Evolutionary conservation across 2,329 filamentous ascomycete species (phyloP).

Genomic region (Fusarium stilboides): DNA sequence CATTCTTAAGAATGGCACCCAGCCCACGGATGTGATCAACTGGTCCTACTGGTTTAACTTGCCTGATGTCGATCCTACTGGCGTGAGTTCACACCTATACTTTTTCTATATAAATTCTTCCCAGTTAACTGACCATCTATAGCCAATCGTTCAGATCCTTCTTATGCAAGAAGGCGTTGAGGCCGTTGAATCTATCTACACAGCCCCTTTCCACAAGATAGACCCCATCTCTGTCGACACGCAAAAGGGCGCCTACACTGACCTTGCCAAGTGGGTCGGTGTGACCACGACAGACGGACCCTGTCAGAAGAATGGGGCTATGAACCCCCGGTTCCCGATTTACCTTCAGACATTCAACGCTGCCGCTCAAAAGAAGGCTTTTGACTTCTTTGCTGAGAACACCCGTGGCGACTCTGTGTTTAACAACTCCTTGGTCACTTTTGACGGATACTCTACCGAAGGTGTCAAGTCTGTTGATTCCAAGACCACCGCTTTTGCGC

Average conservation of each 20-base stretch:
- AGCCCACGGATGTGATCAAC: slow-evolving; percentile 62
- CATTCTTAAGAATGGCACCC: slow-evolving; percentile 55
- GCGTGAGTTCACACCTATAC: slow-evolving; percentile 48
- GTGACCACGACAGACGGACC: slow-evolving; percentile 28
- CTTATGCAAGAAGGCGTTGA: slow-evolving; percentile 62
- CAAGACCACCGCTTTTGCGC: slow-evolving; percentile 33
- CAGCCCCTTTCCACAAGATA: slow-evolving; percentile 61
- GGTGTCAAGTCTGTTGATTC: slow-evolving; percentile 50
- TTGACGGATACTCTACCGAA: slow-evolving; percentile 67
- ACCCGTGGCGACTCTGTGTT: slow-evolving; percentile 23
- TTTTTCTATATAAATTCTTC: too few species aligned
- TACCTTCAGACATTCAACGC: slow-evolving; percentile 40
- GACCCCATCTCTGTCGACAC: slow-evolving; percentile 54
- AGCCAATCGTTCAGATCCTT: slow-evolving; percentile 60
- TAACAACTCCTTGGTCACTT: slow-evolving; percentile 62
- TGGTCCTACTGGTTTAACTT: slow-evolving; percentile 65
- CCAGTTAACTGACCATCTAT: not conserved
- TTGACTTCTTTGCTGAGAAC: slow-evolving; percentile 28
- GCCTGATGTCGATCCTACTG: slow-evolving; percentile 57
- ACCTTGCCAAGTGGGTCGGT: slow-evolving; percentile 40
- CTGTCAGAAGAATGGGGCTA: slow-evolving; percentile 41
- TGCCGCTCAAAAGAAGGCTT: slow-evolving; percentile 30
- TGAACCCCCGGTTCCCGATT: slow-evolving; percentile 45
- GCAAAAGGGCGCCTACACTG: slow-evolving; percentile 34
- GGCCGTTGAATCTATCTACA: slow-evolving; percentile 57